A percentile compares a stretch with the other conserved stretches of the same genome.
Evolutionary conservation across 495 filamentous ascomycete species (phyloP).

Genomic region (Neurospora sp.): DNA sequence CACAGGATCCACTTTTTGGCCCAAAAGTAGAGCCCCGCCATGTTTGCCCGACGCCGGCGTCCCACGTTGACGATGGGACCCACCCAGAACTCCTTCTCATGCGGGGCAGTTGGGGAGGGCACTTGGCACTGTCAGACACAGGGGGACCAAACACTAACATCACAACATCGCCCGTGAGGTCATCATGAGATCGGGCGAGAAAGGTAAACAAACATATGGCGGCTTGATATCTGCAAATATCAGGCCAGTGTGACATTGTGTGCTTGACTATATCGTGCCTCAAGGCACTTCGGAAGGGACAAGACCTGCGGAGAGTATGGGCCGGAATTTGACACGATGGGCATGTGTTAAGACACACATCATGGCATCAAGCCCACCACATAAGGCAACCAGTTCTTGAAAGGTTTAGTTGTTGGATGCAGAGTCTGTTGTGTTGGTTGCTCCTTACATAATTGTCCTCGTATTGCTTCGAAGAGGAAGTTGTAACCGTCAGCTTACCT

Average conservation of each 20-base stretch:
- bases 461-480: background rate
- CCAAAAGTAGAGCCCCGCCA: background rate
- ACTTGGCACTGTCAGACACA: background rate
- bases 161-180: background rate
- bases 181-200: background rate
- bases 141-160: background rate
- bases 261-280: background rate
- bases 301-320: background rate
- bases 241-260: background rate
- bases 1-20: background rate
- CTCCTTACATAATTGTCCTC: background rate
- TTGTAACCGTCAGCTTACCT: background rate
- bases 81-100: background rate
- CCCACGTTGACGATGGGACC: background rate
- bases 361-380: background rate
- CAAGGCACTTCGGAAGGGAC: background rate
- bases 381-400: background rate
- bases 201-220: background rate
- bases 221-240: background rate
- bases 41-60: slow-evolving; percentile 2
- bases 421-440: background rate
- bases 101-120: background rate
- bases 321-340: background rate
- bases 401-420: background rate
- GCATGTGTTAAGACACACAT: background rate